Percentiles rank a stretch among this genome's conserved stretches.
Conservation (phyloP, 768 basidiomycete species). For the Amanita rimosa region DNA sequence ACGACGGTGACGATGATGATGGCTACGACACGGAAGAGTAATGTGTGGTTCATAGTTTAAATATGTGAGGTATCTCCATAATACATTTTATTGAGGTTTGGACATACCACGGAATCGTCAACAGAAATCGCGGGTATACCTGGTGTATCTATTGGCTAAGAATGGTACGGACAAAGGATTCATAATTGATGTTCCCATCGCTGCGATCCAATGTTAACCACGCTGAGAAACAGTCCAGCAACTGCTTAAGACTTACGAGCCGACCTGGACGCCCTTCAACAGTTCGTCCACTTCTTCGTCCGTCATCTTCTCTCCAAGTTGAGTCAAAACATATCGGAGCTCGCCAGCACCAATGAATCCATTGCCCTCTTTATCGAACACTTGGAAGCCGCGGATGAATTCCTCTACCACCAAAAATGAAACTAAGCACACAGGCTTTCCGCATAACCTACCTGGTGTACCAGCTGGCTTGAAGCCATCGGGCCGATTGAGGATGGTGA, state of each 20-base stretch:
- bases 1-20: constrained; percentile 35
- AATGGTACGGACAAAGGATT: constrained; percentile 92
- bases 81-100: constrained; percentile 1
- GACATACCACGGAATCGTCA: background rate
- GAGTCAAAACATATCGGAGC: constrained; percentile 87
- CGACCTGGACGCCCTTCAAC: constrained; percentile 90
- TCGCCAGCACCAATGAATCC: constrained; percentile 90
- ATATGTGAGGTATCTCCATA: background rate
- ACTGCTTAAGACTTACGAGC: constrained; percentile 51
- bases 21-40: constrained; percentile 46
- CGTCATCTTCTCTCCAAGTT: constrained; percentile 96
- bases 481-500: constrained; percentile 85
- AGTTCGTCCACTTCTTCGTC: constrained; percentile 98
- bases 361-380: constrained; percentile 94
- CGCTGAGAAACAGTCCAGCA: constrained; percentile 4
- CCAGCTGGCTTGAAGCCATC: constrained; percentile 98
- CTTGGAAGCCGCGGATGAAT: constrained; percentile 98
- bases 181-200: constrained; percentile 96
- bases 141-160: constrained; percentile 53
- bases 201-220: constrained; percentile 26
- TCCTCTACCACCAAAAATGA: constrained; percentile 51
- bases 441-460: constrained; percentile 55
- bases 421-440: background rate
- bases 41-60: constrained; percentile 3
- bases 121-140: constrained; percentile 1